A percentile compares a stretch with the other conserved stretches of the same genome.
Evolutionary conservation across 495 filamentous ascomycete species (phyloP).

Genomic region (Podospora appendiculata): DNA sequence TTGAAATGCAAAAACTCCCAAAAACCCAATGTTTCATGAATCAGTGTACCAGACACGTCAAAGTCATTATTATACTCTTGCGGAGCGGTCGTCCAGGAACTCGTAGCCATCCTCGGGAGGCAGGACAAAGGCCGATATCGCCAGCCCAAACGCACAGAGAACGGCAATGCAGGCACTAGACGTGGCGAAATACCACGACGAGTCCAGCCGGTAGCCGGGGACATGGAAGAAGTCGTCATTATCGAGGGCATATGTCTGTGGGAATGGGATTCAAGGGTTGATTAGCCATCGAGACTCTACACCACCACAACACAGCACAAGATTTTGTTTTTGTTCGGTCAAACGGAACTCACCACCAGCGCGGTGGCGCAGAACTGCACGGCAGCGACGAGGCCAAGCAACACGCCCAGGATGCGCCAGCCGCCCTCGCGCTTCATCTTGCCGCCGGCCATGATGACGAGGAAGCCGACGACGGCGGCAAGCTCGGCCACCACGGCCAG

Average conservation of each 20-base stretch:
- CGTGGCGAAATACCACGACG: constrained; percentile 69
- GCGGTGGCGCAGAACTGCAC: constrained; percentile 65
- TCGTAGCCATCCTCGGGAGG: constrained; percentile 85
- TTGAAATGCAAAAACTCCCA: no score
- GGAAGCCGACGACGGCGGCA: constrained; percentile 64
- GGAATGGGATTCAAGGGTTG: background rate
- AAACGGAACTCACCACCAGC: constrained; percentile 55
- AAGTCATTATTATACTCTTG: no score
- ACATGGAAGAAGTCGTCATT: constrained; percentile 79
- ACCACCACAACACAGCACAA: no score
- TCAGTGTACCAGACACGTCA: no score
- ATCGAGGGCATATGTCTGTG: constrained; percentile 73
- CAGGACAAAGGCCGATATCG: constrained; percentile 55
- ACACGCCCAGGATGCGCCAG: constrained; percentile 62
- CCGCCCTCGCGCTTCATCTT: constrained; percentile 66
- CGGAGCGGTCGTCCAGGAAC: constrained; percentile 5
- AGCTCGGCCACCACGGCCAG: constrained; percentile 71
- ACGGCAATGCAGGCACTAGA: constrained; percentile 61
- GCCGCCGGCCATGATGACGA: constrained; percentile 68
- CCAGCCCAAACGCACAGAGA: constrained; percentile 52
- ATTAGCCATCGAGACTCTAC: background rate
- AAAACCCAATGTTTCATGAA: no score
- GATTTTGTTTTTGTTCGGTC: background rate
- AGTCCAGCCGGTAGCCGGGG: constrained; percentile 71
- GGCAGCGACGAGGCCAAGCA: constrained; percentile 53